Conservation (phyloP, 768 basidiomycete genomes). For the Gyrodon lividus region DNA sequence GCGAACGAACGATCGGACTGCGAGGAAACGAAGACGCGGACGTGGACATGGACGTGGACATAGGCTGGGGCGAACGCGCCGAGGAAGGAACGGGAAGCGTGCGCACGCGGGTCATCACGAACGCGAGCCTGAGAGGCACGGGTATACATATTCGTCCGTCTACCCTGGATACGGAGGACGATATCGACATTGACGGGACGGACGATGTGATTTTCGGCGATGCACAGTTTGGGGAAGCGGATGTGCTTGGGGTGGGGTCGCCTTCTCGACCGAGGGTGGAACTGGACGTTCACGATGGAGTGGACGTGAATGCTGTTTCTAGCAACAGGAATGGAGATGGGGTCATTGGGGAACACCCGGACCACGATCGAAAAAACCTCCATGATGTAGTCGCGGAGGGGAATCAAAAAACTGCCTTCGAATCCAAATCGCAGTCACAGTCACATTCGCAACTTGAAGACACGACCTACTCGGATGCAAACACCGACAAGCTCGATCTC, state of each 20-base stretch:
- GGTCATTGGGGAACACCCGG: slow-evolving; percentile 9
- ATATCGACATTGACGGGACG: slow-evolving; percentile 78
- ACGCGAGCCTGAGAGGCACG: slow-evolving; percentile 46
- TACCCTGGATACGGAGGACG: slow-evolving; percentile 72
- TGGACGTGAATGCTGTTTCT: slow-evolving; percentile 34
- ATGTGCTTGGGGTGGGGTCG: slow-evolving; percentile 46
- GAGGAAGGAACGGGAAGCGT: slow-evolving; percentile 34
- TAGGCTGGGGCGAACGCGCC: slow-evolving; percentile 42
- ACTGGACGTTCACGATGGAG: slow-evolving; percentile 41
- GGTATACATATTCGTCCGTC: slow-evolving; percentile 67
- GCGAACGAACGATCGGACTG: slow-evolving; percentile 22
- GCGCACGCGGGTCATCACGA: slow-evolving; percentile 37
- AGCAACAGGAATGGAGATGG: slow-evolving; percentile 1
- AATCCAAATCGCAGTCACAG: not conserved
- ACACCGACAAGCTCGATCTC: slow-evolving; percentile 45
- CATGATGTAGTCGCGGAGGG: too few species aligned
- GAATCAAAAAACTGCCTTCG: not conserved
- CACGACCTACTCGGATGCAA: slow-evolving; percentile 23
- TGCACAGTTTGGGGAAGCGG: slow-evolving; percentile 74
- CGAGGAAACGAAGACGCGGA: slow-evolving; percentile 34
- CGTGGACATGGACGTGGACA: slow-evolving; percentile 32
- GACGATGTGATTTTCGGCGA: slow-evolving; percentile 66
- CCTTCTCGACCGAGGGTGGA: slow-evolving; percentile 11
- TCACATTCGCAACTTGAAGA: not conserved
- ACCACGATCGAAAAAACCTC: slow-evolving; percentile 38